Conservation (phyloP, 140 eudicot species). For the Stevia rebaudiana region DNA sequence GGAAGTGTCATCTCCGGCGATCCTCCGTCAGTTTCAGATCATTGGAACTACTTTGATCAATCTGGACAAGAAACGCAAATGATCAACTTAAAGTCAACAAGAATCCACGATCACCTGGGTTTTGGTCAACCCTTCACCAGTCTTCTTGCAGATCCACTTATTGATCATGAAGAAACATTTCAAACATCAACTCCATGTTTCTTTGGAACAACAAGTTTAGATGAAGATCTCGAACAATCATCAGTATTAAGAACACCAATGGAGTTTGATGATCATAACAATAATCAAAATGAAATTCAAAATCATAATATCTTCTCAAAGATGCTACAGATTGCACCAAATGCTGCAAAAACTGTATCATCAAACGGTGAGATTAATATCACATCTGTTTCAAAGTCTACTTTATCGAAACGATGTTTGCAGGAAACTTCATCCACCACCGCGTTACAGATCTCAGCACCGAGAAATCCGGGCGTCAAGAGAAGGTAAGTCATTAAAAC, state of each 20-base stretch:
- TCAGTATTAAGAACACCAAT: background rate
- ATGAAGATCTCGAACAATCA: conserved; percentile 3
- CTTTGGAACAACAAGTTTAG: conserved; percentile 30
- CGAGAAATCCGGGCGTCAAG: conserved; percentile 91
- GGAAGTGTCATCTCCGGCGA: conserved; percentile 26
- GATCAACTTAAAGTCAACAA: conserved; percentile 29
- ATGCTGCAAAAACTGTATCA: conserved; percentile 17
- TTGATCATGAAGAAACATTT: conserved; percentile 31
- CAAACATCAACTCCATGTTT: conserved; percentile 36
- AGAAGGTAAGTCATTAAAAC: conserved; percentile 51
- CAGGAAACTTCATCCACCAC: conserved; percentile 38
- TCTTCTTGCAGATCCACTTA: conserved; percentile 49
- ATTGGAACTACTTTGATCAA: conserved; percentile 45
- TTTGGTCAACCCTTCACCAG: conserved; percentile 64
- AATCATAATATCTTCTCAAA: conserved; percentile 47
- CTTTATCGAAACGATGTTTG: conserved; percentile 47
- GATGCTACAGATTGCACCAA: conserved; percentile 68
- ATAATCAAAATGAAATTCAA: background rate
- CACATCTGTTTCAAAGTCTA: conserved; percentile 29
- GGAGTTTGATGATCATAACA: conserved; percentile 25
- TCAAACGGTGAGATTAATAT: background rate
- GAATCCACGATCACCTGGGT: conserved; percentile 29
- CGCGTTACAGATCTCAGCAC: conserved; percentile 82
- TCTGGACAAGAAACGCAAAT: conserved; percentile 28
- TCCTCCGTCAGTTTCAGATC: conserved; percentile 25